A percentile compares a stretch with the other conserved stretches of the same genome.
Conservation (phyloP, 192 early-diverging fungal species). For the Mortierella claussenii region DNA sequence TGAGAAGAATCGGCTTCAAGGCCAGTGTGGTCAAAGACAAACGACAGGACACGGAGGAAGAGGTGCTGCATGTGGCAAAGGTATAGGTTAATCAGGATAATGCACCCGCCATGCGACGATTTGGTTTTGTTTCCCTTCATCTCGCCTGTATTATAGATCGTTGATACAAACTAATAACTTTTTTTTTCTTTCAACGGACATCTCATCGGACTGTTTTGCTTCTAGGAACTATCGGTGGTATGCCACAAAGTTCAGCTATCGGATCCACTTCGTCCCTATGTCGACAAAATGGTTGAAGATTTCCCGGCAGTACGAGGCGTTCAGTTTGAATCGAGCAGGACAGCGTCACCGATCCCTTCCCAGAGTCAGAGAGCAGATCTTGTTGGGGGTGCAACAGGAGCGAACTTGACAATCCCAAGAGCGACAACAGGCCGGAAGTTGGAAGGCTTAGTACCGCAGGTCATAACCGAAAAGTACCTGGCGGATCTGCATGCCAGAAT, state of each 20-base stretch:
- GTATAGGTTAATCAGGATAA: constrained; percentile 24
- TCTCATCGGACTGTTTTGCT: no score
- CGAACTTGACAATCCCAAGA: constrained; percentile 7
- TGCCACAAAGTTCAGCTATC: constrained; percentile 49
- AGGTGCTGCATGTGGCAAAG: constrained; percentile 63
- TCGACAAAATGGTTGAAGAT: constrained; percentile 72
- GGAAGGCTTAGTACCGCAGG: constrained; percentile 30
- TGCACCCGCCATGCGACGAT: no score
- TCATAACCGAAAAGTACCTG: constrained; percentile 71
- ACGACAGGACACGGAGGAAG: constrained; percentile 83
- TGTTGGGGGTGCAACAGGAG: background rate
- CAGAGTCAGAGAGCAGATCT: constrained; percentile 13
- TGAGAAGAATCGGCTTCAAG: constrained; percentile 72
- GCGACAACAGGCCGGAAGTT: constrained; percentile 27
- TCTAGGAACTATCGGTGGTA: constrained; percentile 55
- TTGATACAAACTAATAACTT: no score
- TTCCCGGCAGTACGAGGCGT: constrained; percentile 54
- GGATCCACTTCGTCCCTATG: constrained; percentile 67
- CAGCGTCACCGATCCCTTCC: constrained; percentile 27
- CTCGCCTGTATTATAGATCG: no score
- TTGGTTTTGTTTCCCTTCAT: no score
- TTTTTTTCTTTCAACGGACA: no score
- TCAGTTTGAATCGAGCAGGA: constrained; percentile 37
- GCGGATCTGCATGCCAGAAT: constrained; percentile 74
- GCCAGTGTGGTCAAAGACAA: constrained; percentile 83